Evolutionary conservation across 2,329 filamentous ascomycete species (phyloP), one percentile per base, ranked within the genome.

Genomic region (Nigrospora osmanthi): DNA sequence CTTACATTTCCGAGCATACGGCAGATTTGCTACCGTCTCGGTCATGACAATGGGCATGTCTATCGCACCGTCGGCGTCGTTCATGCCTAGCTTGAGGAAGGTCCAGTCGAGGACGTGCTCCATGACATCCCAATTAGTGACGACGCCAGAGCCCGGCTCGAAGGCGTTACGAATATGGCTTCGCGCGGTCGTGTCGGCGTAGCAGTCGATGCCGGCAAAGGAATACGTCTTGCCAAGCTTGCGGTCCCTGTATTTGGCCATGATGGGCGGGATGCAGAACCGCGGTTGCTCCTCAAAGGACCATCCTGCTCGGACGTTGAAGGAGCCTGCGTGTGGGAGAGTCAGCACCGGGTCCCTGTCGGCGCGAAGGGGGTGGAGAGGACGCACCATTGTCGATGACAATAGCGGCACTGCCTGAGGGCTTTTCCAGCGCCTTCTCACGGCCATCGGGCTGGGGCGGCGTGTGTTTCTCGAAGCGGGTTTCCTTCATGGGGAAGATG

Each of bases 41-140:
- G 93, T 98, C 83, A 98, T 89, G 54, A 98, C 84, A 48, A 98
- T 80, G 1, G 91, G 90, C 56, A 89, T 74, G 56, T 91, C 89
- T 50, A 98, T 81, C 19, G 78, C 73, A 10, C 87, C 88, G 40
- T 84, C 80, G 4, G 73, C 72, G 14, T 81, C 81, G 52, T 94
- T 89, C 54, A 98, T 76, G 5, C 93, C 93, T 44, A 98, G 70
- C 68, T 96, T 97, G 54, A 96, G 75, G 63, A 98, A 98, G 36
- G 90, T 78, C 64, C 96, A 96, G 68, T 98, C 93, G 39, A 98
- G 69, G 6, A 96, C 75, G 47, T 91, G 89, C 65, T 98, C 93
- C 81, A 95, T 89, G 32, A 89, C 90, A 65, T 98, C 93, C 89
- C 94, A 98, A 62, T 97, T 97, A 64, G 88, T 90, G 49, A 97